Evolutionary conservation across 257 asterid species (phyloP).

Genomic region (Solanum lignicaule): DNA sequence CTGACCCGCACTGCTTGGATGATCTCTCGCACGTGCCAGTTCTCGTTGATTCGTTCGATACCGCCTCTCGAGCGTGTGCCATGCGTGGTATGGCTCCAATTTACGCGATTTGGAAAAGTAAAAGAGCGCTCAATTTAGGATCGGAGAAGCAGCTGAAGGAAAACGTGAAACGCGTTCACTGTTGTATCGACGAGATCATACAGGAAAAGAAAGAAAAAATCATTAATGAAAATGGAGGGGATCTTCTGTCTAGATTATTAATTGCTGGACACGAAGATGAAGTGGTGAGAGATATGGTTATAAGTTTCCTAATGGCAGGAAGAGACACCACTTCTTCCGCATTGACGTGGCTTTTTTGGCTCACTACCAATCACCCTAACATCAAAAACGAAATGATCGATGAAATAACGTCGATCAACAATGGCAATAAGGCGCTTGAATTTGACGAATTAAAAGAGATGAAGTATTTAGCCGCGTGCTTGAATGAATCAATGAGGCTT

Average conservation of each 20-base stretch:
- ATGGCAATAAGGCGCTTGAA: neutral
- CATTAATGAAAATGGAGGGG: neutral
- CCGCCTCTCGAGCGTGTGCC: slow-evolving; percentile 41
- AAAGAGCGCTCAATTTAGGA: slow-evolving; percentile 42
- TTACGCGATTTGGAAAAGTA: slow-evolving; percentile 39
- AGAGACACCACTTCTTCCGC: neutral
- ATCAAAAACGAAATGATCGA: neutral
- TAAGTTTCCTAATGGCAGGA: slow-evolving; percentile 7
- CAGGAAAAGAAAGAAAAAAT: neutral
- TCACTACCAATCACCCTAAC: neutral
- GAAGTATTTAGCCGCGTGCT: slow-evolving; percentile 42
- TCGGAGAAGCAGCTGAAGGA: slow-evolving; percentile 39
- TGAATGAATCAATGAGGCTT: slow-evolving; percentile 71
- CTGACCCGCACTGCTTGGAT: slow-evolving; percentile 7
- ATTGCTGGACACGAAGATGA: neutral
- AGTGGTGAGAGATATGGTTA: slow-evolving; percentile 10
- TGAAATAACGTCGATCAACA: neutral
- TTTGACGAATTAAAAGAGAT: slow-evolving; percentile 22
- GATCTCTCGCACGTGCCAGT: slow-evolving; percentile 18
- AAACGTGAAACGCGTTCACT: slow-evolving; percentile 34
- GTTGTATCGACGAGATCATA: neutral
- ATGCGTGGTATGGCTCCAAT: slow-evolving; percentile 46
- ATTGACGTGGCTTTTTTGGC: neutral
- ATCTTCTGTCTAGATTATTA: neutral
- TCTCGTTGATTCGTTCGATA: slow-evolving; percentile 47